A percentile compares a stretch with the other conserved stretches of the same genome.
phyloP scores from a whole-genome alignment of 495 filamentous ascomycete species.

The Mytilinidion resinicola region DNA sequence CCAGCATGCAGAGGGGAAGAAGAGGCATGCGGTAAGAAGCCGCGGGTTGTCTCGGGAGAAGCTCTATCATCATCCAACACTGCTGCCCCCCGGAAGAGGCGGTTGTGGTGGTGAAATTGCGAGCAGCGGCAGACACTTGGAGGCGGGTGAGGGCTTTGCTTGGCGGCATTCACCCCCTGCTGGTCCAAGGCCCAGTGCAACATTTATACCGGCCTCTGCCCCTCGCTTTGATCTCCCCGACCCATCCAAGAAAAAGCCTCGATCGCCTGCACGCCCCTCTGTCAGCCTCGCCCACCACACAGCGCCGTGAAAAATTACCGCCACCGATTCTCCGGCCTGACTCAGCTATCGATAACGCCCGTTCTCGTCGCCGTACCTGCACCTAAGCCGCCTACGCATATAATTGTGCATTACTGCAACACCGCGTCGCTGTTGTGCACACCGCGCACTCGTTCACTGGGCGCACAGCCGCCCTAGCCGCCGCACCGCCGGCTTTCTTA shows the following conservation, averaged over 20 bases:
- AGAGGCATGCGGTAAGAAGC: neutral
- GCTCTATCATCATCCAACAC: slow-evolving; percentile 31
- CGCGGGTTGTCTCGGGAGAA: slow-evolving; percentile 6
- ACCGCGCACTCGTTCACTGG: too few relatives aligned
- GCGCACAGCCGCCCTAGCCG: too few relatives aligned
- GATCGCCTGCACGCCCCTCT: too few relatives aligned
- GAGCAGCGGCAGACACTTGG: neutral
- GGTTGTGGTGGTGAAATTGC: too few relatives aligned
- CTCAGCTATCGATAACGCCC: slow-evolving; percentile 4
- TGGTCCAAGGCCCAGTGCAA: too few relatives aligned
- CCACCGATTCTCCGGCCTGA: neutral
- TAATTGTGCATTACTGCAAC: neutral
- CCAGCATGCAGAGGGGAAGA: slow-evolving; percentile 11
- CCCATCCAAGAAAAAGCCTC: too few relatives aligned
- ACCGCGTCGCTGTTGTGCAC: neutral
- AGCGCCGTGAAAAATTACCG: neutral
- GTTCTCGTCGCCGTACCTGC: neutral
- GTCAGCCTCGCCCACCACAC: neutral
- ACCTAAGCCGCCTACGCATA: neutral
- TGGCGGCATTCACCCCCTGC: too few relatives aligned
- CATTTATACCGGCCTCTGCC: too few relatives aligned
- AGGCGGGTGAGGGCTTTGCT: too few relatives aligned
- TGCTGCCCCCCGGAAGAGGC: neutral
- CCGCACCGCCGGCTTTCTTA: neutral
- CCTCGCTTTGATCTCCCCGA: too few relatives aligned